These are phyloP conservation scores for Boletus holoroseus DNA, from an alignment of 1,284 basidiomycete species.

Conservation along the genomic window DNA sequence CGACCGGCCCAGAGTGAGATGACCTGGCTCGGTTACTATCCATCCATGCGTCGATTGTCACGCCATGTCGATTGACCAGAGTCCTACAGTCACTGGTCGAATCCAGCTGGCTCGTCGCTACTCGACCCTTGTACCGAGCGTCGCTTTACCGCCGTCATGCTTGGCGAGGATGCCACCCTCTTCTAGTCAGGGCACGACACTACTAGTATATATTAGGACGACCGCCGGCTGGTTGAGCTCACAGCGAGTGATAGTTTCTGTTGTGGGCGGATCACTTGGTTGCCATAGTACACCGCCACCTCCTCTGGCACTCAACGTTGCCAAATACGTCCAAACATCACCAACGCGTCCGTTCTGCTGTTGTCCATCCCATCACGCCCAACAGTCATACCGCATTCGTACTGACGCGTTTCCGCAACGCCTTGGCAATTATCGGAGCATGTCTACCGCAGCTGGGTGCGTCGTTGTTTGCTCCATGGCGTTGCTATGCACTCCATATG, in stretches of 20 bases:
- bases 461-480: neutral
- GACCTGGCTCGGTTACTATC: neutral
- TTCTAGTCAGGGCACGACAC: no score
- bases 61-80: no score
- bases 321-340: slow-evolving; percentile 9
- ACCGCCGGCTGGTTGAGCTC: no score
- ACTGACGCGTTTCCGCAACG: neutral
- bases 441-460: slow-evolving; percentile 28
- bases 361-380: neutral
- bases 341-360: slow-evolving; percentile 5
- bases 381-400: neutral
- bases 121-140: no score
- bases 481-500: neutral
- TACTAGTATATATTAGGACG: no score
- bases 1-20: neutral
- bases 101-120: no score
- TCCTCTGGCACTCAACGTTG: no score
- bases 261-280: slow-evolving; percentile 1
- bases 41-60: neutral
- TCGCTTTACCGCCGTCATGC: no score
- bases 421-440: slow-evolving; percentile 4
- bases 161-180: no score
- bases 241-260: no score
- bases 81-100: no score
- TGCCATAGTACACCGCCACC: neutral